Evolutionary conservation across 371 early-diverging fungal species (phyloP).

Genomic region (Apophysomyces elegans): DNA sequence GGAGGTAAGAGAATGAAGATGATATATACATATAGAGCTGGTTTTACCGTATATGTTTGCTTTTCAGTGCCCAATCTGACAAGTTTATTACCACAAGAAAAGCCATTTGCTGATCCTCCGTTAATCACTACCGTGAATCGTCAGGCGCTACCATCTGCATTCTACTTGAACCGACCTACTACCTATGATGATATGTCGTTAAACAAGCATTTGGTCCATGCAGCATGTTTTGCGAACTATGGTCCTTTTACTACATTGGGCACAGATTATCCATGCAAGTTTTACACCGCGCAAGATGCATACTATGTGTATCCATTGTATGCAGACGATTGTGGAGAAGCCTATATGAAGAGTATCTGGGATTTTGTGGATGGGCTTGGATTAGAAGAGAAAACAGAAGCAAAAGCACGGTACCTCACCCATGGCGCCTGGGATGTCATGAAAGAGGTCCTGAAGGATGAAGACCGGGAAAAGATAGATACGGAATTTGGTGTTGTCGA

Average conservation of each 20-base stretch:
- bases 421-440: slow-evolving; percentile 31
- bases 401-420: slow-evolving; percentile 32
- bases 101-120: slow-evolving; percentile 40
- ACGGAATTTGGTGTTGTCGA: slow-evolving; percentile 43
- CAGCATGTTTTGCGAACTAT: slow-evolving; percentile 57
- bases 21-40: background rate
- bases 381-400: slow-evolving; percentile 23
- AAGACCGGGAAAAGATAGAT: slow-evolving; percentile 13
- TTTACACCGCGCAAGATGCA: slow-evolving; percentile 49
- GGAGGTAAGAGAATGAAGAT: slow-evolving; percentile 30
- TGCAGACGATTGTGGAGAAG: slow-evolving; percentile 68
- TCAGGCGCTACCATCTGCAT: slow-evolving; percentile 50
- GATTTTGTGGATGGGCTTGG: slow-evolving; percentile 58
- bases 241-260: slow-evolving; percentile 61
- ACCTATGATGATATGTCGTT: slow-evolving; percentile 43
- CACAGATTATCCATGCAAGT: slow-evolving; percentile 52
- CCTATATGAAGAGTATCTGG: slow-evolving; percentile 66
- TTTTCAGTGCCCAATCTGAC: slow-evolving; percentile 30
- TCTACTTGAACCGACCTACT: slow-evolving; percentile 32
- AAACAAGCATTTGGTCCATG: slow-evolving; percentile 42
- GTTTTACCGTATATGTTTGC: background rate
- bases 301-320: slow-evolving; percentile 59
- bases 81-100: slow-evolving; percentile 29
- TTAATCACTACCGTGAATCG: slow-evolving; percentile 43
- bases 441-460: slow-evolving; percentile 18